A percentile compares a stretch with the other conserved stretches of the same genome.
phyloP scores from a whole-genome alignment of 2,329 filamentous ascomycete species.

The Calonectria henricotiae region DNA sequence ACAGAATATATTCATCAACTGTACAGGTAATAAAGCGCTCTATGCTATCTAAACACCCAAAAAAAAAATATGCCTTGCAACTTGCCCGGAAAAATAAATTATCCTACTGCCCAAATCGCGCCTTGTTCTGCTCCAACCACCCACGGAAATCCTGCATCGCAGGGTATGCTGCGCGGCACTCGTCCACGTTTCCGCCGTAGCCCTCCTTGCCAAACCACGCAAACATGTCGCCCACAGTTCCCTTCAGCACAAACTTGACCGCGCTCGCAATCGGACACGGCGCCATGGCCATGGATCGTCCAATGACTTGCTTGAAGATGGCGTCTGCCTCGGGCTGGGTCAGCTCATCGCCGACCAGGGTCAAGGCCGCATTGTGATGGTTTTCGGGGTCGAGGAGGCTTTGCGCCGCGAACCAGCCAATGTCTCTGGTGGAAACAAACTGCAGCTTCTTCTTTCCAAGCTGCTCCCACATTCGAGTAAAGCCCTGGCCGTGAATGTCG shows the following conservation, averaged over 20 bases:
- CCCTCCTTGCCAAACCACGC: conserved; percentile 42
- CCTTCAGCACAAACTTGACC: conserved; percentile 39
- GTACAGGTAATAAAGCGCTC: background rate
- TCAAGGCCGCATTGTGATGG: conserved; percentile 40
- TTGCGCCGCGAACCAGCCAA: conserved; percentile 61
- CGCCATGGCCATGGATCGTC: conserved; percentile 34
- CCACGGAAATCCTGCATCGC: conserved; percentile 34
- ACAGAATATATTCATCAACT: too few relatives aligned
- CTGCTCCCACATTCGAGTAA: conserved; percentile 51
- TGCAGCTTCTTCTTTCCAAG: conserved; percentile 53
- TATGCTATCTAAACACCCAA: background rate
- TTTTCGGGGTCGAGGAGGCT: conserved; percentile 56
- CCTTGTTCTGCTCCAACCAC: conserved; percentile 37
- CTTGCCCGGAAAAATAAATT: background rate
- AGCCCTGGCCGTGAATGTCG: conserved; percentile 54
- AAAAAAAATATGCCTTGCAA: background rate
- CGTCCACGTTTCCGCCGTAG: conserved; percentile 40
- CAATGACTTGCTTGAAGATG: conserved; percentile 28
- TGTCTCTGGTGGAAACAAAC: conserved; percentile 59
- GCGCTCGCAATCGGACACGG: conserved; percentile 37
- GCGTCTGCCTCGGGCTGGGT: conserved; percentile 38
- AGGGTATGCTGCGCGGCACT: conserved; percentile 27
- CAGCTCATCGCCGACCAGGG: conserved; percentile 43
- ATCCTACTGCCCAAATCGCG: background rate
- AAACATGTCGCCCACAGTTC: conserved; percentile 42